These are phyloP conservation scores for Serendipita sp. DNA, from an alignment of 768 basidiomycete species.

Conservation along the genomic window DNA sequence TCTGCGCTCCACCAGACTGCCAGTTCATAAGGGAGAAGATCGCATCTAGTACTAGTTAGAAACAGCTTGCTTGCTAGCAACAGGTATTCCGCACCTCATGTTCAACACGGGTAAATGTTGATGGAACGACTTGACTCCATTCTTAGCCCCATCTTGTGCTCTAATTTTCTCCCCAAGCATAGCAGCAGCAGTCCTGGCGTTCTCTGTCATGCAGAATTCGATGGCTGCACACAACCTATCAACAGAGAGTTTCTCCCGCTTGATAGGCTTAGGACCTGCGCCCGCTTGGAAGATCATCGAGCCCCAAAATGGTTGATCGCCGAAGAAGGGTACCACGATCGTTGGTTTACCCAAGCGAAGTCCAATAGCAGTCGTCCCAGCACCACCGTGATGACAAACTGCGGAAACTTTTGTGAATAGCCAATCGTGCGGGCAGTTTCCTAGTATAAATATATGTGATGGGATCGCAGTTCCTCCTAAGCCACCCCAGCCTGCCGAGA, in stretches of 20 bases:
- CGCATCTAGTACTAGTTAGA: constrained; percentile 25
- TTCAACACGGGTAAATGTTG: constrained; percentile 42
- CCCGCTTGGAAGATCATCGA: constrained; percentile 43
- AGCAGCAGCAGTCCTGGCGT: constrained; percentile 34
- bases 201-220: constrained; percentile 29
- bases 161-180: constrained; percentile 36
- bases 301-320: constrained; percentile 47
- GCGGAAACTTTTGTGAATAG: constrained; percentile 43
- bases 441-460: constrained; percentile 44
- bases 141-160: constrained; percentile 25
- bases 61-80: not conserved
- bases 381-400: constrained; percentile 50
- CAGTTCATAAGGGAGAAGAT: constrained; percentile 33
- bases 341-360: constrained; percentile 44
- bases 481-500: constrained; percentile 53
- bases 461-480: constrained; percentile 38
- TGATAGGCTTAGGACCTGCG: constrained; percentile 46
- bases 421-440: constrained; percentile 56
- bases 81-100: constrained; percentile 28
- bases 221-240: constrained; percentile 40
- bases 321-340: constrained; percentile 50
- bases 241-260: constrained; percentile 32
- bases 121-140: constrained; percentile 42
- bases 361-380: constrained; percentile 51
- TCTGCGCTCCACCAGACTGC: constrained; percentile 46